Base-by-base conservation (phyloP, 768 basidiomycete genomes). In the Boletus rubropictus region DNA sequence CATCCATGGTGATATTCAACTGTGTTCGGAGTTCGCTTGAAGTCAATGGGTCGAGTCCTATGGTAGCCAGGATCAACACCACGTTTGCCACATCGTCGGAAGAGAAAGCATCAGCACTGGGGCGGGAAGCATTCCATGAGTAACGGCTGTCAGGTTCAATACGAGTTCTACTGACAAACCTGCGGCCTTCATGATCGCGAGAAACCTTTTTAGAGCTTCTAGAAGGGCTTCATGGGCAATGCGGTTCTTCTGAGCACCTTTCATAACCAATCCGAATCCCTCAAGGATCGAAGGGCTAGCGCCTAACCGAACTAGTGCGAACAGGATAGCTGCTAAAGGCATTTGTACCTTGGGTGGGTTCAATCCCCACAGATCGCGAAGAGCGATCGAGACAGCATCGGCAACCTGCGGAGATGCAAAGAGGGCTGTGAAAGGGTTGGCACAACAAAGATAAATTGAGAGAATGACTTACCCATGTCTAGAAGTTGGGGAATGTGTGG, bases 31-130 rank as follows among this genome's bases (percentile, higher is more conserved):
- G 66, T 12, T 76, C 73, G 4, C 61, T 56, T 1, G 73, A 63
- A 27, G 74, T 74, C 11, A 70, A 63, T 2, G 70, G 61, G 54
- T 88, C 86, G 50, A 84, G 72, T 2, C 71, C 81, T 22, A 88
- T 59, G 3, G 82, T 64, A 4, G 82, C 50, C 34, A 89, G 53
- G 2, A 70, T 63, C 40, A 79, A 52, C 7, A 82, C 53, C 18
- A 82, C 58, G 47, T 79, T 72, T 11, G 76, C 70, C 1, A 75
- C 55, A 18, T 83, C 79, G 5, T 67, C 58, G 7, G 56, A 51
- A 14, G 77, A 57, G 39, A 66, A 53, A 33, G 57, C 62, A 42
- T 60, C 63, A 39, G 65, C 57, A 39, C 69, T 69, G 42, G 71
- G 14, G 54, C 32, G 29, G 70, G 12, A 54, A 33, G 28, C 41